Conservation (phyloP, 2,329 filamentous ascomycete genomes). For the Thelonectria olida region DNA sequence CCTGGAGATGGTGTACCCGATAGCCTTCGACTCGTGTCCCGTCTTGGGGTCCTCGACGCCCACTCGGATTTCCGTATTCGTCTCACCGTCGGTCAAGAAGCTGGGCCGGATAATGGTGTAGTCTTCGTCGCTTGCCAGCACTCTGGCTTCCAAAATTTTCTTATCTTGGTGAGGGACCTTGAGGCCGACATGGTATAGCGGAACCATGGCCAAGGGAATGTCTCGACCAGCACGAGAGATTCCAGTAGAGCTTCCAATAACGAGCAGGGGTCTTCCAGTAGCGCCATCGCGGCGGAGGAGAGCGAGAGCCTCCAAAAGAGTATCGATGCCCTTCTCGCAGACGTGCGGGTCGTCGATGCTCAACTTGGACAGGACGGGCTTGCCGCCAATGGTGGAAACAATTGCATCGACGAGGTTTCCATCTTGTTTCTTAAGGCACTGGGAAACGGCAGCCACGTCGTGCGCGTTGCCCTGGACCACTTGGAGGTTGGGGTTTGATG, state of each 20-base stretch:
- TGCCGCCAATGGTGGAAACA: conserved; percentile 58
- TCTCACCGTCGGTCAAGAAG: conserved; percentile 45
- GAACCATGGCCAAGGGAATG: conserved; percentile 52
- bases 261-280: conserved; percentile 44
- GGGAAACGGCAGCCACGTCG: conserved; percentile 48
- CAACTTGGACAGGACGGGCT: conserved; percentile 43
- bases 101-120: conserved; percentile 52
- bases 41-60: conserved; percentile 51
- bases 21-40: conserved; percentile 44
- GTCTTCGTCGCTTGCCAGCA: conserved; percentile 42
- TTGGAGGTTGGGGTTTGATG: conserved; percentile 48
- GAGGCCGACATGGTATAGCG: conserved; percentile 55
- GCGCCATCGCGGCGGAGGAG: conserved; percentile 40
- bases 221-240: conserved; percentile 50
- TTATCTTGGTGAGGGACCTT: conserved; percentile 58
- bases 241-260: conserved; percentile 52
- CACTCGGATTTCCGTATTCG: conserved; percentile 43
- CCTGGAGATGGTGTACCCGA: conserved; percentile 58
- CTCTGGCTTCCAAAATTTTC: conserved; percentile 52
- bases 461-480: conserved; percentile 59
- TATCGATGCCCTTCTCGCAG: conserved; percentile 55
- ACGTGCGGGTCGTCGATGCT: conserved; percentile 56
- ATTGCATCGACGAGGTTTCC: conserved; percentile 54
- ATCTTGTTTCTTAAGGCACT: conserved; percentile 44
- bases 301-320: conserved; percentile 52